Conservation (phyloP, 306 rosid species). For the Corylus avellana region DNA sequence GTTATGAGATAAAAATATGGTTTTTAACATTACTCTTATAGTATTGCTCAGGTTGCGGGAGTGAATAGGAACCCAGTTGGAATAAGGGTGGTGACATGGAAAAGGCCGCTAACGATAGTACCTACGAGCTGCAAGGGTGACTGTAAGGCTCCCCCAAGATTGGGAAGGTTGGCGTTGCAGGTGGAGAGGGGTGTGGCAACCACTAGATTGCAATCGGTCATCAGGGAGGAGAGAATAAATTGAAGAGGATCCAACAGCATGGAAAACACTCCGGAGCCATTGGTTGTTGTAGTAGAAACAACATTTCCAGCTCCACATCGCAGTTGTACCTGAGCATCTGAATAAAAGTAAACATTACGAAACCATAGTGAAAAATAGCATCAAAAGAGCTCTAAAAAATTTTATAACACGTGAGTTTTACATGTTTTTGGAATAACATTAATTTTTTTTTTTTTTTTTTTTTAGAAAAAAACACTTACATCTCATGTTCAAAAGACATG, state of each 20-base stretch:
- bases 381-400: no score
- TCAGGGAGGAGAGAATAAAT: constrained; percentile 14
- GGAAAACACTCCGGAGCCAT: constrained; percentile 20
- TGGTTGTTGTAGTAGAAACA: constrained; percentile 30
- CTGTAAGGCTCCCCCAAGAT: constrained; percentile 16
- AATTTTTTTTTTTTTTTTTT: no score
- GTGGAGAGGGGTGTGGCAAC: constrained; percentile 36
- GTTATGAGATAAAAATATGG: no score
- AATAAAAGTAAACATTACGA: neutral
- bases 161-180: constrained; percentile 37
- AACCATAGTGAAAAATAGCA: neutral
- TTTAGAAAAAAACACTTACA: no score
- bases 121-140: constrained; percentile 13
- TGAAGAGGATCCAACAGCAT: constrained; percentile 28
- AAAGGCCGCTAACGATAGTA: constrained; percentile 6
- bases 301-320: constrained; percentile 32
- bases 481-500: no score
- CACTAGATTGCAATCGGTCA: constrained; percentile 23
- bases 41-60: neutral
- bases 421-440: no score
- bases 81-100: constrained; percentile 8
- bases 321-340: constrained; percentile 38
- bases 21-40: no score
- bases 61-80: constrained; percentile 24
- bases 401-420: no score